These are phyloP conservation scores for Flaveria sonorensis DNA, from an alignment of 129 eudicot species.

Conservation along the genomic window DNA sequence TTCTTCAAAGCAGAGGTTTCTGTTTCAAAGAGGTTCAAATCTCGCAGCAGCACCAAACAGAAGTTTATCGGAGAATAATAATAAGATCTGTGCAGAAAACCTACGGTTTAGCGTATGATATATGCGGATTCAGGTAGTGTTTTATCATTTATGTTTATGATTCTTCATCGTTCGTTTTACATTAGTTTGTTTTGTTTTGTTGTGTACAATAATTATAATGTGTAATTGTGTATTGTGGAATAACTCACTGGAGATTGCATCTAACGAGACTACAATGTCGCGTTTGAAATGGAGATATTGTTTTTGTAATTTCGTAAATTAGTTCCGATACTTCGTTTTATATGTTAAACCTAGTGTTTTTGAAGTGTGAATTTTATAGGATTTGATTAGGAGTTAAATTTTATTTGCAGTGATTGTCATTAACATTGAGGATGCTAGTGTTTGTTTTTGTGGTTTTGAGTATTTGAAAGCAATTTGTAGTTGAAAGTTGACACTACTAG, in stretches of 20 bases:
- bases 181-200: background rate
- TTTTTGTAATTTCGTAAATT: background rate
- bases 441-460: background rate
- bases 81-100: conserved; percentile 31
- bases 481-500: conserved; percentile 18
- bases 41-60: conserved; percentile 4
- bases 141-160: background rate
- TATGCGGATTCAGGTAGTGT: conserved; percentile 23
- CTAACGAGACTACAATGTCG: conserved; percentile 30
- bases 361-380: conserved; percentile 18
- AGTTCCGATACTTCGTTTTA: conserved; percentile 13
- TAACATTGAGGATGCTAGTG: background rate
- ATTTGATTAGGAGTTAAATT: conserved; percentile 12
- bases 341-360: conserved; percentile 17
- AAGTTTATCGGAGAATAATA: conserved; percentile 11
- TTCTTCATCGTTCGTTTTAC: conserved; percentile 8
- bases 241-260: conserved; percentile 25
- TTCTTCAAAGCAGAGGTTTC: conserved; percentile 8
- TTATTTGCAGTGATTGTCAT: background rate
- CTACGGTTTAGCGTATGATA: background rate
- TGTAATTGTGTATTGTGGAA: background rate
- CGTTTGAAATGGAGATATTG: conserved; percentile 19
- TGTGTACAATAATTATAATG: background rate
- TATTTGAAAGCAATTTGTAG: background rate
- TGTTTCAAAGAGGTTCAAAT: conserved; percentile 14